Percentiles rank a stretch among this genome's conserved stretches.
phyloP scores from a whole-genome alignment of 1,284 basidiomycete species.

The Sanghuangporus weigelae region DNA sequence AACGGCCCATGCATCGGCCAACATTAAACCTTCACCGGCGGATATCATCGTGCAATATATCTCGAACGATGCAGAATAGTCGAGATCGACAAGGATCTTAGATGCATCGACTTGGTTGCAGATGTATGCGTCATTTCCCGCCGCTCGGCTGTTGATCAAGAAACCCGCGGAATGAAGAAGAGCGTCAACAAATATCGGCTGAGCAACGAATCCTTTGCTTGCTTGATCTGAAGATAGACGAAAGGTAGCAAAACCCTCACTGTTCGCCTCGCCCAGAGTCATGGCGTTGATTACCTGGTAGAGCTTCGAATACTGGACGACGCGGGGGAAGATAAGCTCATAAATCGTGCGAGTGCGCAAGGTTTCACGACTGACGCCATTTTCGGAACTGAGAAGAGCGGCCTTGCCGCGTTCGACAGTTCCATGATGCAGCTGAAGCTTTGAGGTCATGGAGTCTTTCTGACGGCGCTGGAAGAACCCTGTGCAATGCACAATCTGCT shows the following conservation, averaged over 20 bases:
- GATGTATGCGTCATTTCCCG: constrained; percentile 51
- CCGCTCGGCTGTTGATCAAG: constrained; percentile 52
- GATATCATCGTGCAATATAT: constrained; percentile 48
- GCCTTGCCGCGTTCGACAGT: constrained; percentile 32
- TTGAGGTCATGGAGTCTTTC: constrained; percentile 28
- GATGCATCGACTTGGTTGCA: constrained; percentile 51
- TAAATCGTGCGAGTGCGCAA: constrained; percentile 57
- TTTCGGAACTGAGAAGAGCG: constrained; percentile 26
- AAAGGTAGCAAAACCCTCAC: constrained; percentile 49
- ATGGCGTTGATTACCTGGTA: constrained; percentile 56
- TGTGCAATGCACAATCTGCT: constrained; percentile 39
- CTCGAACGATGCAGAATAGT: constrained; percentile 38
- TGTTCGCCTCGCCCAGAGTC: constrained; percentile 41
- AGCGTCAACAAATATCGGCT: constrained; percentile 61
- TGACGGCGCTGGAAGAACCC: constrained; percentile 41
- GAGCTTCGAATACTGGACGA: constrained; percentile 56
- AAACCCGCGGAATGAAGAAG: constrained; percentile 67
- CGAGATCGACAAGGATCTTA: constrained; percentile 37
- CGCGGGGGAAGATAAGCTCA: constrained; percentile 58
- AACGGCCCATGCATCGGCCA: constrained; percentile 48
- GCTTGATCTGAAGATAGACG: constrained; percentile 33
- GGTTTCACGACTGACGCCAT: constrained; percentile 32
- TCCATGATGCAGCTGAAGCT: constrained; percentile 36
- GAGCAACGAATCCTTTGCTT: constrained; percentile 34
- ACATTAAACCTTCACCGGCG: constrained; percentile 36